phyloP scores from a whole-genome alignment of 1,139 yeast species.

The Yamadazyma diospyri region DNA sequence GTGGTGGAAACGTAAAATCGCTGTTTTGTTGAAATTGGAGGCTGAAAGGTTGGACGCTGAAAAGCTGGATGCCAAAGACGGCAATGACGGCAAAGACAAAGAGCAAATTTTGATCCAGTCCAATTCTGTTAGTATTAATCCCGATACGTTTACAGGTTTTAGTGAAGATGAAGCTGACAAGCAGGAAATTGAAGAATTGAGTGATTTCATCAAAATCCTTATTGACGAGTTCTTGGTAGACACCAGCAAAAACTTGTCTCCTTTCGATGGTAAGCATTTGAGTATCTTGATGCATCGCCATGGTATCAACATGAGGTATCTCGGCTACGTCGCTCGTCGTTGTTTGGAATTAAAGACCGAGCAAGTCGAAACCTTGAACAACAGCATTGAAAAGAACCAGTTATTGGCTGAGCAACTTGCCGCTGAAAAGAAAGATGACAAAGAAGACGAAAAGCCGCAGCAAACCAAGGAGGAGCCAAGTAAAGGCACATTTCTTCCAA shows the following conservation, averaged over 20 bases:
- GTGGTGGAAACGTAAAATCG: constrained; percentile 78
- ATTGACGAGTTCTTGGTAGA: constrained; percentile 64
- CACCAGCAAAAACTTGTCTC: constrained; percentile 54
- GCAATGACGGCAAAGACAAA: constrained; percentile 30
- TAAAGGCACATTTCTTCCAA: constrained; percentile 42
- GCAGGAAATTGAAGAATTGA: constrained; percentile 60
- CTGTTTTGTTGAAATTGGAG: constrained; percentile 49
- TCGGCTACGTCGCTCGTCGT: constrained; percentile 58
- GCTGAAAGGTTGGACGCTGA: constrained; percentile 40
- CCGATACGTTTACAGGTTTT: constrained; percentile 66
- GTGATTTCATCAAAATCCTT: constrained; percentile 58
- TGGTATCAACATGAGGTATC: constrained; percentile 88
- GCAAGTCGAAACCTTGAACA: constrained; percentile 20
- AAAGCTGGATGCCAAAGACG: constrained; percentile 32
- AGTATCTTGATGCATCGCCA: constrained; percentile 64
- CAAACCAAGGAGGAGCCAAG: constrained; percentile 26
- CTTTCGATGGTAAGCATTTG: constrained; percentile 79
- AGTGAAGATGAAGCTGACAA: constrained; percentile 50
- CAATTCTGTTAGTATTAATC: constrained; percentile 60
- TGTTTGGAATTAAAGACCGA: constrained; percentile 24
- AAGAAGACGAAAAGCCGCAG: constrained; percentile 24
- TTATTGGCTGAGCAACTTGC: constrained; percentile 22
- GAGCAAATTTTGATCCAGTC: constrained; percentile 56
- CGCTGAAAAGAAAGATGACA: constrained; percentile 27
- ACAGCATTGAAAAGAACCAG: constrained; percentile 21